Base-by-base conservation (phyloP, 2,329 filamentous ascomycete genomes). In the Xylariaceae sp. region DNA sequence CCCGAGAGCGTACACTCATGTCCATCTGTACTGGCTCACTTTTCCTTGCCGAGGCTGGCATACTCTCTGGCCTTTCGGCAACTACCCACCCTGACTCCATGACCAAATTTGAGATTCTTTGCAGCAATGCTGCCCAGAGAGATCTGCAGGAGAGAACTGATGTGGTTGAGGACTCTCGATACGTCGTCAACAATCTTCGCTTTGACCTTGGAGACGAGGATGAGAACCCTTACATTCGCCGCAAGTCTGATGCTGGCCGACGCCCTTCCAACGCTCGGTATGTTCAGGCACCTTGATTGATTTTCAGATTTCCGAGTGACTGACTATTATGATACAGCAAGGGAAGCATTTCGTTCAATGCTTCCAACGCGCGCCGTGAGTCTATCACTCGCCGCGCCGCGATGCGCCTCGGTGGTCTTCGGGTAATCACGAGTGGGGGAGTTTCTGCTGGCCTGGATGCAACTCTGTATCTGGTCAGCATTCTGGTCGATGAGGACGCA, bases 101-200 rank as follows among this genome's bases (percentile, higher is more conserved):
- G 56, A 89, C 87, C 63, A 84, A 79, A 51, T 81, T 94, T 59
- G 88, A 93, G 73, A 89, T 82, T 55, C 68, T 89, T 53, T 89
- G 85, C 73, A 86, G 85, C 63, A 81, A 87, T 50, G 79, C 81
- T 36, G 78, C 85, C 34, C 78, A 79, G 43, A 74, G 81, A 49
- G 81, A 87, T 63, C 72, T 85, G 52, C 77, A 80, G 42, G 84
- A 89, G 69, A 83, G 86, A 59, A 89, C 86, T 55, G 87, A 93
- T 59, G 85, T 93, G 49, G 77, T 91, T 58, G 87, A 93, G 59
- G 83, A 87, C 50, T 75, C 76, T 59, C 78, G 87, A 59, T 94
- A 93, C 61, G 87, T 94, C 16, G 88, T 94, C 63, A 94, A 94
- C 74, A 93, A 94, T 67, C 82, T 89, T 45, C 85, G 88, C 54